Percentiles rank a stretch among this genome's conserved stretches.
Evolutionary conservation across 2,329 filamentous ascomycete species (phyloP).

Genomic region (Scleromitrula shiraiana): DNA sequence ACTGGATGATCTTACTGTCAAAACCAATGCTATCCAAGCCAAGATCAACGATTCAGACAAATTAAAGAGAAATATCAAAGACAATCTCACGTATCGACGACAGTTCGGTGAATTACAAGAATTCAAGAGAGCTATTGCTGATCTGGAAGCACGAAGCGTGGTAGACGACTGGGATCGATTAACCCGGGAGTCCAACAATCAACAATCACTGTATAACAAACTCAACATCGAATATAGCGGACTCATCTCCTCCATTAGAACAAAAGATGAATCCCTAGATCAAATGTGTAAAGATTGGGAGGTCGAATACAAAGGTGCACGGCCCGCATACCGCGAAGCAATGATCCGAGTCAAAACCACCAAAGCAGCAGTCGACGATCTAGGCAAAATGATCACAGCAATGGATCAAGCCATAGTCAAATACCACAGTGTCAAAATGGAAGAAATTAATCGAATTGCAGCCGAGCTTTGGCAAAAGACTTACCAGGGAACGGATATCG

Average conservation of each 20-base stretch:
- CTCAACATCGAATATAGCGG: constrained; percentile 65
- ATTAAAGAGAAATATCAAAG: constrained; percentile 76
- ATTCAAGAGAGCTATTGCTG: constrained; percentile 60
- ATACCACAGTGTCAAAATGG: constrained; percentile 95
- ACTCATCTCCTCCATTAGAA: constrained; percentile 70
- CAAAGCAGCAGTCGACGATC: constrained; percentile 84
- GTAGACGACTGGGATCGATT: constrained; percentile 74
- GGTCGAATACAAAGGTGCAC: constrained; percentile 78
- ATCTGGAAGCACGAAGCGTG: constrained; percentile 71
- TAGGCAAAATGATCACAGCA: constrained; percentile 72
- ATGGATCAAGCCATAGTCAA: constrained; percentile 97
- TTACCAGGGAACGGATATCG: constrained; percentile 94
- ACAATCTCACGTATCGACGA: constrained; percentile 82
- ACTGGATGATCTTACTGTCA: constrained; percentile 55
- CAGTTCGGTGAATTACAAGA: constrained; percentile 60
- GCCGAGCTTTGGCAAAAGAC: constrained; percentile 96
- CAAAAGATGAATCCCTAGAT: constrained; percentile 73
- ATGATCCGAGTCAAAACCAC: constrained; percentile 88
- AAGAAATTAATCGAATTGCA: constrained; percentile 91
- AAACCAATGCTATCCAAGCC: constrained; percentile 70
- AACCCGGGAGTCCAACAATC: constrained; percentile 56
- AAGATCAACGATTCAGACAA: constrained; percentile 72
- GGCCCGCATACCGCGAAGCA: constrained; percentile 71
- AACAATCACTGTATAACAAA: constrained; percentile 60
- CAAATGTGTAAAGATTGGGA: constrained; percentile 73